Evolutionary conservation across 441 rosid species (phyloP).

Genomic region (Croton laevigatus): DNA sequence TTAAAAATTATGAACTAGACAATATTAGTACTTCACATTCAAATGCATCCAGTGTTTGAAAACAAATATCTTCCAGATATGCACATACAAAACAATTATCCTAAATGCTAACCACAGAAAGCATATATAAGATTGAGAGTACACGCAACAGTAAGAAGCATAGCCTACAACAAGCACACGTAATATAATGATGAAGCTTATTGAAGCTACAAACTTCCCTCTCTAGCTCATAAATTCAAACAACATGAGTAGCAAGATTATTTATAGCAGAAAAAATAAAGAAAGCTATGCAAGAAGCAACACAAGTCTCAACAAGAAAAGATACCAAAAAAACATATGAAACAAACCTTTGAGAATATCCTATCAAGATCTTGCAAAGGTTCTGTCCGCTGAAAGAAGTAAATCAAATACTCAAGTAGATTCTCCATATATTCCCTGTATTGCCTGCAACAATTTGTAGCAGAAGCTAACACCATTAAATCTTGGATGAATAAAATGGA

Average conservation of each 20-base stretch:
- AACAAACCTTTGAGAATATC: constrained; percentile 72
- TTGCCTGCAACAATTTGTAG: constrained; percentile 51
- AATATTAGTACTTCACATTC: not conserved
- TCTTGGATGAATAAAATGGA: constrained; percentile 10
- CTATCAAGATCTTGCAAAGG: constrained; percentile 96
- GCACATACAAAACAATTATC: not conserved
- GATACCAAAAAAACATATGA: not conserved
- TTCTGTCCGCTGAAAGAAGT: constrained; percentile 84
- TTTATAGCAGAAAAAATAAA: not conserved
- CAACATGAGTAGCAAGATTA: not conserved
- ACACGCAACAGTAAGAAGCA: not conserved
- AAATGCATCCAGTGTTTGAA: not conserved
- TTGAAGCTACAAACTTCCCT: not conserved
- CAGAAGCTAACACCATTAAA: not conserved
- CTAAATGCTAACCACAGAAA: not conserved
- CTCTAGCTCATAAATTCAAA: not conserved
- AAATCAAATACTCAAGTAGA: constrained; percentile 69
- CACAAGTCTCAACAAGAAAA: not conserved
- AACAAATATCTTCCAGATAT: not conserved
- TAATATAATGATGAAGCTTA: too few species aligned
- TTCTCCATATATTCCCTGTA: constrained; percentile 80
- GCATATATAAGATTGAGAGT: not conserved
- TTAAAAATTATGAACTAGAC: not conserved
- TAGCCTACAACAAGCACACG: not conserved
- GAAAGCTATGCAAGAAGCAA: constrained; percentile 4